phyloP scores from a whole-genome alignment of 352 stramenopile genomes.

The Pythium oligandrum region DNA sequence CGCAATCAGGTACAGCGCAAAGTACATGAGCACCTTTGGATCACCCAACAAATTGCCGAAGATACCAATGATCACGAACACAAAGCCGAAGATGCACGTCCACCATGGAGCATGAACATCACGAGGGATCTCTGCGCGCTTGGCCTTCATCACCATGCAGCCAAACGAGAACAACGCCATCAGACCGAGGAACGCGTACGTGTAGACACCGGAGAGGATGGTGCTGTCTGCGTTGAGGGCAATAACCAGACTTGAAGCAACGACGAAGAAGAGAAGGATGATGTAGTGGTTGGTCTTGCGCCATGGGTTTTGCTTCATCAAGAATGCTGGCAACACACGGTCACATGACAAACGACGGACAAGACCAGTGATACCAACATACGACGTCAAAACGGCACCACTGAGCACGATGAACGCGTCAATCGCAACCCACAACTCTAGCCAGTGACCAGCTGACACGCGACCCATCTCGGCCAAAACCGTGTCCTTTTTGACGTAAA shows the following conservation, averaged over 20 bases:
- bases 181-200: constrained; percentile 66
- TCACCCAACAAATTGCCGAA: constrained; percentile 20
- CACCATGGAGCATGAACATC: constrained; percentile 40
- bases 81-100: constrained; percentile 14
- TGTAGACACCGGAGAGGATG: constrained; percentile 67
- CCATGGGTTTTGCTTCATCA: constrained; percentile 40
- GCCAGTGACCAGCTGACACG: constrained; percentile 18
- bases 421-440: constrained; percentile 32
- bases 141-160: constrained; percentile 32
- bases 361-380: constrained; percentile 50
- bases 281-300: constrained; percentile 53
- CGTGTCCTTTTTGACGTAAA: constrained; percentile 48
- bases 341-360: constrained; percentile 66
- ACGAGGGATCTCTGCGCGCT: constrained; percentile 40
- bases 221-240: constrained; percentile 50
- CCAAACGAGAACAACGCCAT: constrained; percentile 66
- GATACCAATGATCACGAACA: constrained; percentile 15
- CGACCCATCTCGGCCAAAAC: constrained; percentile 69
- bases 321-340: constrained; percentile 30
- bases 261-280: constrained; percentile 50
- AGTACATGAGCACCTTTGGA: constrained; percentile 19
- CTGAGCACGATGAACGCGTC: constrained; percentile 78
- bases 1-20: constrained; percentile 18
- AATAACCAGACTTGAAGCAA: constrained; percentile 44
- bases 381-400: constrained; percentile 70